A percentile compares a stretch with the other conserved stretches of the same genome.
Evolutionary conservation across 345 rosid genomes (phyloP).

Genomic region (Erysimum cheiranthoides): DNA sequence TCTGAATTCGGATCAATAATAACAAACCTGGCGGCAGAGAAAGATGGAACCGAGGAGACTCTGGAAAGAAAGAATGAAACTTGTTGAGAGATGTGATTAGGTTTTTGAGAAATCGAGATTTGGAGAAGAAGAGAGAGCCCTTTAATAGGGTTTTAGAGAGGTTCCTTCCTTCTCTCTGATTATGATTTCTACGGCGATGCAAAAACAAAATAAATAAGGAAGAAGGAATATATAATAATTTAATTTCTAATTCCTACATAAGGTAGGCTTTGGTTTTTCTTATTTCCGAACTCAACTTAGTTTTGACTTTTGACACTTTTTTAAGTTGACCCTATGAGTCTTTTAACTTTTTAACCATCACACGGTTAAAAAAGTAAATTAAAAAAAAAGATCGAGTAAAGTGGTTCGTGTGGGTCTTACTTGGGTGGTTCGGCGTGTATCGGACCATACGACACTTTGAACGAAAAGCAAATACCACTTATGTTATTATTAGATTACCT

Average conservation of each 20-base stretch:
- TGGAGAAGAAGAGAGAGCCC: neutral
- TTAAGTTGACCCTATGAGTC: constrained; percentile 21
- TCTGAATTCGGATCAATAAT: constrained; percentile 8
- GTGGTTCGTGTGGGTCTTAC: constrained; percentile 12
- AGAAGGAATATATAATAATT: constrained; percentile 11
- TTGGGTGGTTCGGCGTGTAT: neutral
- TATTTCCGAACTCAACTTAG: neutral
- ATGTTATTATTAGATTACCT: neutral
- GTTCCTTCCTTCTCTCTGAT: constrained; percentile 30
- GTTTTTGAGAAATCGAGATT: neutral
- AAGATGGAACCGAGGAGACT: constrained; percentile 42
- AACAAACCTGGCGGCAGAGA: constrained; percentile 32
- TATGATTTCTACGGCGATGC: neutral
- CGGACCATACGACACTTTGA: neutral
- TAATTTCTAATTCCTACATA: neutral
- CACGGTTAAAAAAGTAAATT: neutral
- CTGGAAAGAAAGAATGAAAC: neutral
- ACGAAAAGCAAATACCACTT: too few species aligned
- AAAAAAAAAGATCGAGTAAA: neutral
- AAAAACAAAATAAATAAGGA: neutral
- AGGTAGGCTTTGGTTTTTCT: neutral
- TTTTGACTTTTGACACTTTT: neutral
- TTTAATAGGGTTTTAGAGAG: constrained; percentile 47
- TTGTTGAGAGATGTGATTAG: constrained; percentile 7
- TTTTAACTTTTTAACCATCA: neutral